Conservation (phyloP, 2,329 filamentous ascomycete species). For the Rhinocladiella mackenziei region DNA sequence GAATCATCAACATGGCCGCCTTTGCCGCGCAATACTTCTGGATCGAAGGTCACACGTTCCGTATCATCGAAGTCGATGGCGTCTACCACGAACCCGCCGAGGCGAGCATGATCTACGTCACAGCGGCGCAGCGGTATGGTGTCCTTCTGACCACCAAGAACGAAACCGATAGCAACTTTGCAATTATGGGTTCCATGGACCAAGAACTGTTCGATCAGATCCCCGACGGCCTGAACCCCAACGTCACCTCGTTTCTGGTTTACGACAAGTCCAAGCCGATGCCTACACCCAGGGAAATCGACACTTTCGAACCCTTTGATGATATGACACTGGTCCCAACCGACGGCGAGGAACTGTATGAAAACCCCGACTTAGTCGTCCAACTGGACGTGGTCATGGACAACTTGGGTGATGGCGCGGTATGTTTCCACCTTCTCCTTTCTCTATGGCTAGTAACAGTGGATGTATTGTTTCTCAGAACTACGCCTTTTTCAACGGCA, state of each 20-base stretch:
- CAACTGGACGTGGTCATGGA: conserved; percentile 64
- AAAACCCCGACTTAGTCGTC: conserved; percentile 60
- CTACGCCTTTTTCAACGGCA: conserved; percentile 66
- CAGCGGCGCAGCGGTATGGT: conserved; percentile 61
- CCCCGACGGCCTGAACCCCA: conserved; percentile 61
- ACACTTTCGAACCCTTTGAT: conserved; percentile 66
- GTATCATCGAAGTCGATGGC: conserved; percentile 69
- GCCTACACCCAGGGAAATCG: conserved; percentile 52
- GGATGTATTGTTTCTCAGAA: conserved; percentile 6
- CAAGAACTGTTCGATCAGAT: conserved; percentile 65
- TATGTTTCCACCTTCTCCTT: conserved; percentile 47
- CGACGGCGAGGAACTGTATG: conserved; percentile 59
- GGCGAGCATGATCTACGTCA: conserved; percentile 62
- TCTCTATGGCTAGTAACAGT: background rate
- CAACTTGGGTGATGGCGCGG: conserved; percentile 62
- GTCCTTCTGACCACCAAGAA: conserved; percentile 59
- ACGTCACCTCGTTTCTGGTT: conserved; percentile 54
- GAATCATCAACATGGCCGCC: conserved; percentile 68
- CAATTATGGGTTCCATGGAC: conserved; percentile 68
- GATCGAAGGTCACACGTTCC: conserved; percentile 55
- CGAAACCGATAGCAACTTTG: conserved; percentile 59
- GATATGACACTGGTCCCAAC: conserved; percentile 66
- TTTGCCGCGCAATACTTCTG: conserved; percentile 54
- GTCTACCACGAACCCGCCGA: conserved; percentile 61
- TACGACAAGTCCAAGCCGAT: conserved; percentile 49